These are phyloP conservation scores for Morella rubra DNA, from an alignment of 306 rosid species.

Conservation along the genomic window DNA sequence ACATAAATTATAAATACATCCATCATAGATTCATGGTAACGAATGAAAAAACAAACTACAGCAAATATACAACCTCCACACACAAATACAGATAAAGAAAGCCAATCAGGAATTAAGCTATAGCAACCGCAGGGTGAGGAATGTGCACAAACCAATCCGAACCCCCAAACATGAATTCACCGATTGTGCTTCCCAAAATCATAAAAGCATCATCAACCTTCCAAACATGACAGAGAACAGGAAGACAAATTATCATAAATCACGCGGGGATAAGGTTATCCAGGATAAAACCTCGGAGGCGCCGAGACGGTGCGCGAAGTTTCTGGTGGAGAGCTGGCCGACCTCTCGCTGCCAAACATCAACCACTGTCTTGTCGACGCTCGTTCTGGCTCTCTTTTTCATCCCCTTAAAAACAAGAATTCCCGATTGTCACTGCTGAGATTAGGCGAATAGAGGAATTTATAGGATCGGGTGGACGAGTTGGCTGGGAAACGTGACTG, in stretches of 20 bases:
- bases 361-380: slow-evolving; percentile 45
- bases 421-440: background rate
- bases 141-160: background rate
- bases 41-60: background rate
- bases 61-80: background rate
- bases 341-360: slow-evolving; percentile 75
- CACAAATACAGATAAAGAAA: too few relatives aligned
- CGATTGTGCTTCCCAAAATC: background rate
- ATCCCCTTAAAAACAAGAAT: slow-evolving; percentile 26
- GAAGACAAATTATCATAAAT: background rate
- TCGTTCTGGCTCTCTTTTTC: slow-evolving; percentile 51
- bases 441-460: background rate
- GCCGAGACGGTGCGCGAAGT: slow-evolving; percentile 66
- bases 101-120: background rate
- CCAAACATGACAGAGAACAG: background rate
- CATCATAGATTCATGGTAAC: background rate
- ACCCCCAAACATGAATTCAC: background rate
- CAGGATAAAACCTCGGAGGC: slow-evolving; percentile 57
- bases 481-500: background rate
- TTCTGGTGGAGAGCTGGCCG: slow-evolving; percentile 62
- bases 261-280: background rate
- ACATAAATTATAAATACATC: background rate
- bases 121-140: background rate
- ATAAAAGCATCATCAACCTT: background rate
- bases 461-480: background rate